Evolutionary conservation across 257 asterid species (phyloP).

Genomic region (Penstemon davidsonii): DNA sequence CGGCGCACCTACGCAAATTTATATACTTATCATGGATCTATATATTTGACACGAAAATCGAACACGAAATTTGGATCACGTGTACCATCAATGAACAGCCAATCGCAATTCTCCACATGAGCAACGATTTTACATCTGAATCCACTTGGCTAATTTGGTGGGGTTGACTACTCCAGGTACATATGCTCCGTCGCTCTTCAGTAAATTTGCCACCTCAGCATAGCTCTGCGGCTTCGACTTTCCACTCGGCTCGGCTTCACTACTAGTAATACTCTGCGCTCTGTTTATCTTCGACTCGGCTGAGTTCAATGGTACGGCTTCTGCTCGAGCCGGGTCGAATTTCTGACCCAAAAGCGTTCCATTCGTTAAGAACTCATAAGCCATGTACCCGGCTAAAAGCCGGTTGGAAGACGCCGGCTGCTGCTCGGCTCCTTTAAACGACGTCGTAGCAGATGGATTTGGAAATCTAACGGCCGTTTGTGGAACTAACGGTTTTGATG

Average conservation of each 20-base stretch:
- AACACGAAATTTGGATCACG: too few relatives aligned
- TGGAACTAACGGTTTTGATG: slow-evolving; percentile 40
- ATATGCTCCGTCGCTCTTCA: slow-evolving; percentile 61
- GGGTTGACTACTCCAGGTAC: slow-evolving; percentile 74
- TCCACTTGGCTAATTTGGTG: slow-evolving; percentile 64
- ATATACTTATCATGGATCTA: too few relatives aligned
- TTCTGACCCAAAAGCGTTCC: slow-evolving; percentile 63
- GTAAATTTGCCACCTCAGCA: slow-evolving; percentile 58
- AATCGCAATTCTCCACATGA: too few relatives aligned
- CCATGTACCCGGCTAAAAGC: slow-evolving; percentile 76
- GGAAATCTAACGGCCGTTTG: slow-evolving; percentile 38
- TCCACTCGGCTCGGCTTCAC: slow-evolving; percentile 3
- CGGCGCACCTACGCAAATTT: too few relatives aligned
- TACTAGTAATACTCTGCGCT: background rate
- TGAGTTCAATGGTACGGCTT: slow-evolving; percentile 32
- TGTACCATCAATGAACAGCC: too few relatives aligned
- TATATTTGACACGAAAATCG: too few relatives aligned
- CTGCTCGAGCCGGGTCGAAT: slow-evolving; percentile 59
- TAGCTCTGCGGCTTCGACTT: slow-evolving; percentile 45
- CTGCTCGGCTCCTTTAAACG: slow-evolving; percentile 33
- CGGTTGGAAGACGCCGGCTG: slow-evolving; percentile 38
- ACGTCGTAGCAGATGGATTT: slow-evolving; percentile 16
- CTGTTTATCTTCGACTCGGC: slow-evolving; percentile 40
- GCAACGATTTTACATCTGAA: slow-evolving; percentile 47
- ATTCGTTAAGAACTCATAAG: slow-evolving; percentile 53